phyloP scores from a whole-genome alignment of 768 basidiomycete species.

The Termitomyces titanicus region DNA sequence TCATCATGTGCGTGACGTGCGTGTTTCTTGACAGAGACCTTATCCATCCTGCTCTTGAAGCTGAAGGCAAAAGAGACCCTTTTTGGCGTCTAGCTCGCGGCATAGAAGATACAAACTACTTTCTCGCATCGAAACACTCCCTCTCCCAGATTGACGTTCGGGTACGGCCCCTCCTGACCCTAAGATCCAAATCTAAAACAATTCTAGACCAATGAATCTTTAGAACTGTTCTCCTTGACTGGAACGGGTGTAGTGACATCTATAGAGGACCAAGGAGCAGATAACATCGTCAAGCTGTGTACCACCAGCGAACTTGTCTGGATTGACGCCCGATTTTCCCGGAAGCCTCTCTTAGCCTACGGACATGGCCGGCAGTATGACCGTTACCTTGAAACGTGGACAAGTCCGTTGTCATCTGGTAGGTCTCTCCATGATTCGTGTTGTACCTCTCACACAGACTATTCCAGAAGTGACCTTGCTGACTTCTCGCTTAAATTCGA shows the following conservation, averaged over 20 bases:
- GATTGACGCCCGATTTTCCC: conserved; percentile 62
- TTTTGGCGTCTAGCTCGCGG: conserved; percentile 55
- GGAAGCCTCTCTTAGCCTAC: conserved; percentile 55
- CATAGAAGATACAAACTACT: conserved; percentile 30
- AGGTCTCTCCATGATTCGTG: conserved; percentile 18
- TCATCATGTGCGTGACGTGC: not conserved
- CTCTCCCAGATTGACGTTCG: conserved; percentile 51
- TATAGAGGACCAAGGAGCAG: conserved; percentile 39
- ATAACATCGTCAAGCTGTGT: conserved; percentile 47
- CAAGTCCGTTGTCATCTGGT: conserved; percentile 30
- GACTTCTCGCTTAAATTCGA: conserved; percentile 53
- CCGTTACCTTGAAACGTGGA: conserved; percentile 46
- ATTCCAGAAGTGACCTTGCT: conserved; percentile 51
- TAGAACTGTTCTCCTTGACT: conserved; percentile 32
- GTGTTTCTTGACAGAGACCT: conserved; percentile 1
- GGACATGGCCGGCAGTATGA: conserved; percentile 62
- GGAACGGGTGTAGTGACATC: conserved; percentile 46
- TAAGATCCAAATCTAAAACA: not conserved
- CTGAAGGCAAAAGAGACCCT: conserved; percentile 18
- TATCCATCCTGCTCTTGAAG: conserved; percentile 6
- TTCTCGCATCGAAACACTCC: conserved; percentile 43
- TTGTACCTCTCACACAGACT: not conserved
- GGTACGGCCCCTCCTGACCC: conserved; percentile 35
- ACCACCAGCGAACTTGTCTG: conserved; percentile 65
- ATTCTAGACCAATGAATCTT: conserved; percentile 25